These are phyloP conservation scores for Incumbomyces delicatus DNA, from an alignment of 2,329 filamentous ascomycete genomes.

Conservation along the genomic window DNA sequence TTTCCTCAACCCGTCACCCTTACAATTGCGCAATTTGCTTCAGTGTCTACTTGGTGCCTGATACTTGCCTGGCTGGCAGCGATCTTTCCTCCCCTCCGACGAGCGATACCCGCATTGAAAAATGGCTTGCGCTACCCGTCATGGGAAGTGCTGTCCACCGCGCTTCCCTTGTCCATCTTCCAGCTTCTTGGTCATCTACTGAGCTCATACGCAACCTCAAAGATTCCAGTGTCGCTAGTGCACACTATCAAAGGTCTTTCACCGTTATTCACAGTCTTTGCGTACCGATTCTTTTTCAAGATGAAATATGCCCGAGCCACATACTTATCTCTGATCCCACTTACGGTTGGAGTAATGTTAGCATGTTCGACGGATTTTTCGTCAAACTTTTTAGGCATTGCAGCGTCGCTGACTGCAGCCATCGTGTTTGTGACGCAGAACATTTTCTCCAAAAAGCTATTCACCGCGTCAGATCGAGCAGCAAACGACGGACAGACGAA, in stretches of 20 bases:
- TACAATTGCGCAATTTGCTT: slow-evolving; percentile 85
- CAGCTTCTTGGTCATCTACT: slow-evolving; percentile 89
- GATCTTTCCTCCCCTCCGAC: slow-evolving; percentile 60
- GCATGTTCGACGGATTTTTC: slow-evolving; percentile 88
- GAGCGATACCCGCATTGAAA: slow-evolving; percentile 65
- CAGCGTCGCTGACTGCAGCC: slow-evolving; percentile 81
- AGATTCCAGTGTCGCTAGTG: slow-evolving; percentile 91
- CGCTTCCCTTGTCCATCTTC: slow-evolving; percentile 83
- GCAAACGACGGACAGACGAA: slow-evolving; percentile 61
- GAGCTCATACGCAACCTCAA: slow-evolving; percentile 84
- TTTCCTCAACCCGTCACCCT: slow-evolving; percentile 85
- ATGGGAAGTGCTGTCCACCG: slow-evolving; percentile 71
- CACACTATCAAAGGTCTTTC: slow-evolving; percentile 98
- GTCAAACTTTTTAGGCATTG: slow-evolving; percentile 79
- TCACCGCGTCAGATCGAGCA: slow-evolving; percentile 82
- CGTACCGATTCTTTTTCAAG: slow-evolving; percentile 80
- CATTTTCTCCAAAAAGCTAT: slow-evolving; percentile 94
- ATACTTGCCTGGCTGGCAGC: slow-evolving; percentile 66
- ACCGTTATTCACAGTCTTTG: slow-evolving; percentile 86
- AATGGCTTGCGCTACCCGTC: slow-evolving; percentile 75
- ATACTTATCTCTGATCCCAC: slow-evolving; percentile 78
- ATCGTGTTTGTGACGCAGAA: slow-evolving; percentile 96
- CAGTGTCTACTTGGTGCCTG: slow-evolving; percentile 82
- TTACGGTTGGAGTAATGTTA: slow-evolving; percentile 90
- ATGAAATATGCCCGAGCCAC: slow-evolving; percentile 81